phyloP scores from a whole-genome alignment of 1,284 basidiomycete genomes.

The Apiotrichum veenhuisii region DNA sequence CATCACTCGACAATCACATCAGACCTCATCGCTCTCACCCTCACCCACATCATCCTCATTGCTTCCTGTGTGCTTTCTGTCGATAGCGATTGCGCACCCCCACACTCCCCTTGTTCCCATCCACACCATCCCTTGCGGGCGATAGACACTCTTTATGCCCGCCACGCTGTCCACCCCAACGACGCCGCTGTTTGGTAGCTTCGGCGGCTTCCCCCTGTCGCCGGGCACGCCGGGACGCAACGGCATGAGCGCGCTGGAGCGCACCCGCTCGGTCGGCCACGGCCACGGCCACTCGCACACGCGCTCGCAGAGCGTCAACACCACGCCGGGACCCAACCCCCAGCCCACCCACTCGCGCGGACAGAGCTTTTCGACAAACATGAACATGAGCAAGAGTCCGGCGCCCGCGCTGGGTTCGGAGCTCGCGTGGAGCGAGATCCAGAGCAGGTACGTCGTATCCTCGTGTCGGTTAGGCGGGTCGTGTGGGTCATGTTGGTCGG shows the following conservation, averaged over 20 bases:
- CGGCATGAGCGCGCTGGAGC: conserved; percentile 6
- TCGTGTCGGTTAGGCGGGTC: too few relatives aligned
- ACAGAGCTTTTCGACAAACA: conserved; percentile 6
- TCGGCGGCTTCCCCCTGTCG: not conserved
- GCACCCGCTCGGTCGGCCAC: conserved; percentile 10
- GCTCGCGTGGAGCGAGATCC: conserved; percentile 20
- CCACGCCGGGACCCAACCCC: conserved; percentile 1
- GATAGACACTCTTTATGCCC: not conserved
- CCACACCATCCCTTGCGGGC: not conserved
- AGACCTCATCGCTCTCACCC: not conserved
- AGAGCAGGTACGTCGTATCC: conserved; percentile 11
- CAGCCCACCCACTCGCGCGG: conserved; percentile 4
- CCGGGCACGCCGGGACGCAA: not conserved
- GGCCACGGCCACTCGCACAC: conserved; percentile 2
- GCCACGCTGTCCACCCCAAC: not conserved
- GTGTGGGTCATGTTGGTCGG: too few relatives aligned
- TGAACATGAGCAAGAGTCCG: conserved; percentile 1
- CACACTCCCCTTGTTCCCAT: not conserved
- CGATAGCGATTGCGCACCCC: too few relatives aligned
- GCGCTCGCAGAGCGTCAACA: not conserved
- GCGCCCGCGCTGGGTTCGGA: conserved; percentile 12
- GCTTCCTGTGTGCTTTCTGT: too few relatives aligned
- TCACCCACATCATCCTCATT: not conserved
- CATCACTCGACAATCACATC: not conserved
- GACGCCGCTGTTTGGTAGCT: not conserved